Conservation (phyloP, 1,284 basidiomycete species). For the Clitocybe nebularis region DNA sequence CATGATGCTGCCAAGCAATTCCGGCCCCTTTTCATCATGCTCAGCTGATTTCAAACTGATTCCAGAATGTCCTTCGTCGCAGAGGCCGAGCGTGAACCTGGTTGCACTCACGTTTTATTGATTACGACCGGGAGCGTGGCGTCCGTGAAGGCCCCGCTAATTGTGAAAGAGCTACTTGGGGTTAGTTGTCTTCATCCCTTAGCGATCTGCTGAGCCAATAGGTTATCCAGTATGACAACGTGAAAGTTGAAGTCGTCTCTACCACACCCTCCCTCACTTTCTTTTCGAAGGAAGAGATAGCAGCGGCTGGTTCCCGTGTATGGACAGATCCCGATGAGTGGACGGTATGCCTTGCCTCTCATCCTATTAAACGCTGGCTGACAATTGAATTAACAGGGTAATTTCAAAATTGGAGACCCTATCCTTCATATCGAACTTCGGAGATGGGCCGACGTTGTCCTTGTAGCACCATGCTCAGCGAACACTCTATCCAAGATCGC, state of each 20-base stretch:
- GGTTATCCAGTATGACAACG: slow-evolving; percentile 54
- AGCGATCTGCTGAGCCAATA: slow-evolving; percentile 7
- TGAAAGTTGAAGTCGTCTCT: slow-evolving; percentile 83
- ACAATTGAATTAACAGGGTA: slow-evolving; percentile 31
- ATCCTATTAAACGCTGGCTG: neutral
- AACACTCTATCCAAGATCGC: slow-evolving; percentile 95
- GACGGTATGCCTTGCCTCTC: slow-evolving; percentile 45
- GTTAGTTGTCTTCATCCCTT: slow-evolving; percentile 42
- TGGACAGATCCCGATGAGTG: slow-evolving; percentile 96
- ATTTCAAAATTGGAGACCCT: slow-evolving; percentile 79
- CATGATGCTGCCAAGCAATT: neutral
- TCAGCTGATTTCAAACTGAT: neutral
- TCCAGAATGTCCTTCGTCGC: slow-evolving; percentile 36
- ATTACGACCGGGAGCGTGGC: slow-evolving; percentile 93
- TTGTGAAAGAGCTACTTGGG: slow-evolving; percentile 71
- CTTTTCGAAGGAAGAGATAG: slow-evolving; percentile 58
- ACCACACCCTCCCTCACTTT: slow-evolving; percentile 80
- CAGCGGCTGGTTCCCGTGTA: slow-evolving; percentile 55
- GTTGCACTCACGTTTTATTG: slow-evolving; percentile 70
- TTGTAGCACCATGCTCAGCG: slow-evolving; percentile 93
- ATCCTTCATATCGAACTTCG: slow-evolving; percentile 96
- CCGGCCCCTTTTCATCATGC: neutral
- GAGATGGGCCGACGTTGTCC: slow-evolving; percentile 93
- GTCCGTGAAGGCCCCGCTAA: slow-evolving; percentile 88
- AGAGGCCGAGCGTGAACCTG: slow-evolving; percentile 37